Base-by-base conservation (phyloP, 164 flowering plant species). In the Akebia trifoliata region DNA sequence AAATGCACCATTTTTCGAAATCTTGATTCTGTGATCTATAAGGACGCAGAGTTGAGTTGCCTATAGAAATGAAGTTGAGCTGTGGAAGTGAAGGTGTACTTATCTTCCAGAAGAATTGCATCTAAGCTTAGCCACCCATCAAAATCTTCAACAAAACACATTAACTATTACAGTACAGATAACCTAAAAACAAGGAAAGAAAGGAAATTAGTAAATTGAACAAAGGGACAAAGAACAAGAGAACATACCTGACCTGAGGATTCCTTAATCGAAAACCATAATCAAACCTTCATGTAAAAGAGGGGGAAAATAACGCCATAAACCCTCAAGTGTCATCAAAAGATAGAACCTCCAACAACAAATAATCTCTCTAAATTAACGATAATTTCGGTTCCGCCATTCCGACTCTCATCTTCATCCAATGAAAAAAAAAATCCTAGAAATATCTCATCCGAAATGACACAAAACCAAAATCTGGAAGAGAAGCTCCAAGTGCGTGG, bases 221-320 rank as follows among this genome's bases (percentile, higher is more conserved):
- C n/a, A 56, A 56, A 26, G 38, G 38, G 32, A 25, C 12, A 35
- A 71, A 55, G 22, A 59, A 37, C 15, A 70, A 51, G 32, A 26
- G 24, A n/a, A 60, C 50, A 18, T 38, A 66, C 68, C 61, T 55
- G 26, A 53, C 4, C n/a, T n/a, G n/a, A n/a, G n/a, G 11, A 24
- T 24, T 14, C n/a, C 40, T 45, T 24, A 60, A 56, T n/a, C 31
- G 21, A 61, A 59, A 64, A 42, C 55, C 70, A 64, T 65, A 61
- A 62, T 45, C 48, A 62, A 66, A 26, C 9, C 31, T 52, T 26
- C 8, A 8, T 1, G 11, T 3, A 2, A 22, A 46, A 8, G 10
- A 4, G 14, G n/a, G n/a, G n/a, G n/a, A n/a, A 21, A 0, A 28
- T 1, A 7, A 26, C 10, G 59, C 39, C 43, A 53, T 49, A 63